phyloP scores from a whole-genome alignment of 768 basidiomycete genomes.

The Rubroboletus pulcherrimus region DNA sequence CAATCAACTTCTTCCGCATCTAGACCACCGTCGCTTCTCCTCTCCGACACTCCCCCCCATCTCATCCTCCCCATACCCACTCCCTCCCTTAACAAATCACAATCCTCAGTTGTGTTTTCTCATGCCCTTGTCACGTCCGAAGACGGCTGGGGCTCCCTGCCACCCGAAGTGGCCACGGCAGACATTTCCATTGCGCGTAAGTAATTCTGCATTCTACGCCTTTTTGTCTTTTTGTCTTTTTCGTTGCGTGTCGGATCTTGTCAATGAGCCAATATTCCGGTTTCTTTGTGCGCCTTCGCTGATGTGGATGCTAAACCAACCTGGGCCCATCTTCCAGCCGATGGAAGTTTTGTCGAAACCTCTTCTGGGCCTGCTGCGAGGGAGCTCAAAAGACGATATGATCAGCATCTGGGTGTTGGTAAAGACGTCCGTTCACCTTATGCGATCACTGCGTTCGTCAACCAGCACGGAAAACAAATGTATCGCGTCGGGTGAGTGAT shows the following conservation, averaged over 20 bases:
- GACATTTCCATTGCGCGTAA: constrained; percentile 59
- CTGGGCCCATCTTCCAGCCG: constrained; percentile 41
- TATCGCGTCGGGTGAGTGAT: constrained; percentile 70
- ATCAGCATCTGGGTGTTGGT: constrained; percentile 63
- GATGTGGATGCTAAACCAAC: constrained; percentile 3
- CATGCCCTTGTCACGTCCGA: constrained; percentile 36
- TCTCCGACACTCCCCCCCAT: constrained; percentile 22
- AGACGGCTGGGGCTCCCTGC: constrained; percentile 39
- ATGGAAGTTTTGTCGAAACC: constrained; percentile 78
- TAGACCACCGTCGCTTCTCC: constrained; percentile 18
- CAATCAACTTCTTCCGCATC: constrained; percentile 13
- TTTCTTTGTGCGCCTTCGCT: background rate
- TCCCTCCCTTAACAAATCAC: constrained; percentile 35
- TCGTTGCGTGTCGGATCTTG: constrained; percentile 7
- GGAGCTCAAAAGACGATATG: constrained; percentile 73
- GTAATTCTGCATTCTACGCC: constrained; percentile 24
- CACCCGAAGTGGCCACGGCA: constrained; percentile 50
- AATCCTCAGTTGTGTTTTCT: constrained; percentile 43
- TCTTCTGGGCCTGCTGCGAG: constrained; percentile 71
- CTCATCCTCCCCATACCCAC: constrained; percentile 44
- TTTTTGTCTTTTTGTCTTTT: background rate
- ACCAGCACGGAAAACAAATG: constrained; percentile 75
- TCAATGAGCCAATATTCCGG: background rate
- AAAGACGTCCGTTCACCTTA: constrained; percentile 71
- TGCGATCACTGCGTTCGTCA: constrained; percentile 77